Percentiles rank a stretch among this genome's conserved stretches.
Evolutionary conservation across 441 rosid genomes (phyloP).

Genomic region (Kokia cookei): DNA sequence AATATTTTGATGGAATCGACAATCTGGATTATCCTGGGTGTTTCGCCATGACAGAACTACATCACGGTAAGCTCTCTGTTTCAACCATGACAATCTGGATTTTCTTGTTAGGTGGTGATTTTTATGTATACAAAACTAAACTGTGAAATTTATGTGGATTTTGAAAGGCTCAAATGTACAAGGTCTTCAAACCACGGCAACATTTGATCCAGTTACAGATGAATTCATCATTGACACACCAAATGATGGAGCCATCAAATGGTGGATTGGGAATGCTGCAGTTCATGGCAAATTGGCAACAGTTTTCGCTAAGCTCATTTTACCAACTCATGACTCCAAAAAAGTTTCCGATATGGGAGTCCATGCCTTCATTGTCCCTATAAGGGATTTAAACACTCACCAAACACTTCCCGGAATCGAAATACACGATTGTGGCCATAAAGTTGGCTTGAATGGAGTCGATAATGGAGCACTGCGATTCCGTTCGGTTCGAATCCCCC

Average conservation of each 20-base stretch:
- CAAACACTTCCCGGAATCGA: constrained; percentile 86
- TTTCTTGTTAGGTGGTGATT: too few species aligned
- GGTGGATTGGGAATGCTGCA: constrained; percentile 99
- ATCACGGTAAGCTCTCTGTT: constrained; percentile 61
- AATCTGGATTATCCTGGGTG: constrained; percentile 86
- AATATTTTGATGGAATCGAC: constrained; percentile 83
- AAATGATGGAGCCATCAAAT: constrained; percentile 92
- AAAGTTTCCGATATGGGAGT: constrained; percentile 87
- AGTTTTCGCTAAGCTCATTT: constrained; percentile 79
- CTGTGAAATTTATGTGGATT: constrained; percentile 11
- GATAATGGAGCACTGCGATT: constrained; percentile 96
- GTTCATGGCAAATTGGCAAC: constrained; percentile 94
- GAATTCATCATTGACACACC: constrained; percentile 85
- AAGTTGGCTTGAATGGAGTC: constrained; percentile 91
- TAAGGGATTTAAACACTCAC: constrained; percentile 80
- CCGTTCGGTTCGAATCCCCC: constrained; percentile 76
- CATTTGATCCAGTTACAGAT: constrained; percentile 73
- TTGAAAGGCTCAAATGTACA: constrained; percentile 83
- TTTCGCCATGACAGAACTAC: constrained; percentile 98
- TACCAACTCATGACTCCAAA: constrained; percentile 78
- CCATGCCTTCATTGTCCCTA: constrained; percentile 92
- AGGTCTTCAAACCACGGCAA: constrained; percentile 88
- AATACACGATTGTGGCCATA: constrained; percentile 92
- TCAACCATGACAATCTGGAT: not conserved
- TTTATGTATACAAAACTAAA: constrained; percentile 1